Percentiles rank a stretch among this genome's conserved stretches.
phyloP scores from a whole-genome alignment of 2,329 filamentous ascomycete species.

The Arthrobotrys iridis region DNA sequence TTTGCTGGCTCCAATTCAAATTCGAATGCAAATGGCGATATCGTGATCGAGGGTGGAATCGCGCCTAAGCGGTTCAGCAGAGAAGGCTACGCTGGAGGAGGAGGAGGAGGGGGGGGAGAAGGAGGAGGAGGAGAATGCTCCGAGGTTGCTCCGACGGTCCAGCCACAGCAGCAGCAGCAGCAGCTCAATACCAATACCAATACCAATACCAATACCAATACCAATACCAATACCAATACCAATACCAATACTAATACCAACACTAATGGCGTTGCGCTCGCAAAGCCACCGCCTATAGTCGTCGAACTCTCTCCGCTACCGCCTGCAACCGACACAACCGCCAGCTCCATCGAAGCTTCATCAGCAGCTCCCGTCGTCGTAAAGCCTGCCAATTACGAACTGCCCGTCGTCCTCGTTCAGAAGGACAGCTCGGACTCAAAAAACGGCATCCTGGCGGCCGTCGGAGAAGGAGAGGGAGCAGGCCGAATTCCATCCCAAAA shows the following conservation, averaged over 20 bases:
- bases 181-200: background rate
- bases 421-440: conserved; percentile 36
- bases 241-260: background rate
- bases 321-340: background rate
- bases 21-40: conserved; percentile 32
- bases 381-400: background rate
- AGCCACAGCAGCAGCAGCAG: conserved; percentile 52
- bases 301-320: conserved; percentile 14
- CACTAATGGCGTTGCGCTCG: background rate
- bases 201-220: background rate
- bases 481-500: conserved; percentile 17
- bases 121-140: background rate
- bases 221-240: background rate
- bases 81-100: too few relatives aligned
- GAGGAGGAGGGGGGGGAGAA: too few relatives aligned
- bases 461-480: too few relatives aligned
- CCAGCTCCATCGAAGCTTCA: background rate
- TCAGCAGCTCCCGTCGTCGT: background rate
- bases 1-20: background rate
- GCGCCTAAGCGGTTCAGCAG: conserved; percentile 21
- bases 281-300: conserved; percentile 13
- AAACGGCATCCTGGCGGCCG: conserved; percentile 24
- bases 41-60: conserved; percentile 46
- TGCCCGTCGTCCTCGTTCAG: conserved; percentile 38
- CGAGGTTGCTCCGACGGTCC: background rate